Evolutionary conservation across 2,329 filamentous ascomycete genomes (phyloP).

Genomic region (Mycosphaerelloides madeirae): DNA sequence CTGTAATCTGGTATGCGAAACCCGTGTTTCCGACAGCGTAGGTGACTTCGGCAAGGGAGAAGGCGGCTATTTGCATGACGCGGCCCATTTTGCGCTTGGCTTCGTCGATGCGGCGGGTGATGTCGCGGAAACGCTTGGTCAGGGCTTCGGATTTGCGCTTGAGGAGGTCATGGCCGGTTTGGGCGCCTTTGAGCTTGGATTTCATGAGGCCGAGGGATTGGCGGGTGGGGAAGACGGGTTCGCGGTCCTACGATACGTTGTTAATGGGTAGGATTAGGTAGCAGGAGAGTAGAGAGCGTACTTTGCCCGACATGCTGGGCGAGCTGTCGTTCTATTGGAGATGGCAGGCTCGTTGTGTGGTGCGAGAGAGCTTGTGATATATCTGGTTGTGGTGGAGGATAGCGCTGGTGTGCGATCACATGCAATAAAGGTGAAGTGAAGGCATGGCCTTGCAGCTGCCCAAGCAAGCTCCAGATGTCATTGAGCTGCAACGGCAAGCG

Average conservation of each 20-base stretch:
- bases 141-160: constrained; percentile 98
- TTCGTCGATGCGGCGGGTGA: constrained; percentile 94
- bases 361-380: not conserved
- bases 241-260: constrained; percentile 66
- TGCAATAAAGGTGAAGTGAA: not conserved
- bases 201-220: constrained; percentile 98
- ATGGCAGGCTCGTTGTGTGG: not conserved
- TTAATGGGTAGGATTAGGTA: not conserved
- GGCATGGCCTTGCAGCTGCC: not conserved
- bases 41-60: constrained; percentile 93
- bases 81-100: constrained; percentile 99
- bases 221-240: constrained; percentile 94
- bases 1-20: constrained; percentile 95
- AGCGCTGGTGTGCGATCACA: not conserved
- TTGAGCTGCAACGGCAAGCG: not conserved
- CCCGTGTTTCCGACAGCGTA: constrained; percentile 87
- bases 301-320: constrained; percentile 25
- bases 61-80: constrained; percentile 98
- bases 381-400: too few species aligned
- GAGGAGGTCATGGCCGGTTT: constrained; percentile 80
- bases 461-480: not conserved
- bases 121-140: constrained; percentile 80
- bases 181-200: constrained; percentile 81
- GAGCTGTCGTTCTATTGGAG: not conserved
- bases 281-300: constrained; percentile 6